Conservation (phyloP, 345 rosid species). For the Kernera saxatilis region DNA sequence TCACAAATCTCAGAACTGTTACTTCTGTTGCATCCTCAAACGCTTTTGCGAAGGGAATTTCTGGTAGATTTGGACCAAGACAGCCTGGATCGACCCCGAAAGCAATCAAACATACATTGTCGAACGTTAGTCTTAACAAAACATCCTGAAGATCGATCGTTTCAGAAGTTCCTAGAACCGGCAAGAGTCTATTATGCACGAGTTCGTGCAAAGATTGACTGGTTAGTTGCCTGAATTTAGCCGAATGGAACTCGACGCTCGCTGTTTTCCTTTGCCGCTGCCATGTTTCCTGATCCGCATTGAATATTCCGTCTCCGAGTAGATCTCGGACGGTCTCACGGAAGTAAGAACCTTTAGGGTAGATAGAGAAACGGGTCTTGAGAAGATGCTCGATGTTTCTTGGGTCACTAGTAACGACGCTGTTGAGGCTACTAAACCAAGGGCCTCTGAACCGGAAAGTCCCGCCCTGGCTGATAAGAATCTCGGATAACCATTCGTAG, state of each 20-base stretch:
- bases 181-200: conserved; percentile 62
- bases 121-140: conserved; percentile 67
- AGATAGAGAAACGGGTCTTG: conserved; percentile 66
- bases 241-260: conserved; percentile 79
- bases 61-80: conserved; percentile 46
- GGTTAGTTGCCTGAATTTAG: conserved; percentile 61
- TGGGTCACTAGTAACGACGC: conserved; percentile 73
- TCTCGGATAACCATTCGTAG: conserved; percentile 61
- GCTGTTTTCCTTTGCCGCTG: conserved; percentile 70
- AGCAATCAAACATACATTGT: conserved; percentile 86
- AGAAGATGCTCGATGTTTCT: conserved; percentile 73
- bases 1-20: conserved; percentile 50
- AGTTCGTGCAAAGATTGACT: conserved; percentile 61
- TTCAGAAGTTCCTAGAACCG: conserved; percentile 45
- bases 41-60: conserved; percentile 73
- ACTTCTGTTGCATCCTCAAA: conserved; percentile 87
- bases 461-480: conserved; percentile 48
- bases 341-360: conserved; percentile 73
- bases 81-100: conserved; percentile 88
- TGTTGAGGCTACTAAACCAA: conserved; percentile 57
- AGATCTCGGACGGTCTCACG: conserved; percentile 60
- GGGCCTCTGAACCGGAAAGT: conserved; percentile 73
- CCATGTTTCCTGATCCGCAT: conserved; percentile 68
- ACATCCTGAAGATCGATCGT: conserved; percentile 65
- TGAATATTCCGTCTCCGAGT: conserved; percentile 81